Base-by-base conservation (phyloP, 371 early-diverging fungal genomes). In the Umbelopsis sp. region DNA sequence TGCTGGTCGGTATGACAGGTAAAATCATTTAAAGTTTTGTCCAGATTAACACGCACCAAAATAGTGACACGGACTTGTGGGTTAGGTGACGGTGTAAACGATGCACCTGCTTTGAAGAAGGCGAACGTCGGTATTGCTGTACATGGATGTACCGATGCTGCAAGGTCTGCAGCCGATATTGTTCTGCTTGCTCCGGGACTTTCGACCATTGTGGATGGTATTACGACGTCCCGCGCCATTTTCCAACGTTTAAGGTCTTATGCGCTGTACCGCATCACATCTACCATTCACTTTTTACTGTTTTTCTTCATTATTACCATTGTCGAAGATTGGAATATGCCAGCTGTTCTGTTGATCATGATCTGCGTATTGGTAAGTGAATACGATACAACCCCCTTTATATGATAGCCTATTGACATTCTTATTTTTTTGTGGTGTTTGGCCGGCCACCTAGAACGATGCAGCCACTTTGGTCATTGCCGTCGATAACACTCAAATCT, bases 161-260 rank as follows among this genome's bases (percentile, higher is more conserved):
- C 95, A 24, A 88, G 96, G 51, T 90, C 92, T 24, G 96, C 96
- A 35, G 87, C 94, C 52, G 96, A 96, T 82, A 95, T 96, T 75
- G 94, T 96, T 32, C 80, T 96, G 65, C 81, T 93, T 11, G 93
- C 92, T 46, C 88, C 92, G 9, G 94, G 94, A 52, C 88, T 95
- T 63, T 87, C 91, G 12, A 93, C 94, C n/a, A 95, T 95, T 73
- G 89, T 92, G 44, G 92, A 93, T 71, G 94, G 94, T 50, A 84
- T 94, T 74, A 79, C 76, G 63, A 86, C 92, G 44, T 92, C 93
- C 35, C 90, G 95, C 69, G 91, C 91, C 63, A 94, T 94, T 68
- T 94, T 94, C 87, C 94, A 94, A 78, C 91, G 95, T 72, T 92
- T 94, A 92, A 86, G 93, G n/a, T 91, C 91, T 24, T 94, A 94